Evolutionary conservation across 2,329 filamentous ascomycete genomes (phyloP).

Genomic region (Verticillium isaacii): DNA sequence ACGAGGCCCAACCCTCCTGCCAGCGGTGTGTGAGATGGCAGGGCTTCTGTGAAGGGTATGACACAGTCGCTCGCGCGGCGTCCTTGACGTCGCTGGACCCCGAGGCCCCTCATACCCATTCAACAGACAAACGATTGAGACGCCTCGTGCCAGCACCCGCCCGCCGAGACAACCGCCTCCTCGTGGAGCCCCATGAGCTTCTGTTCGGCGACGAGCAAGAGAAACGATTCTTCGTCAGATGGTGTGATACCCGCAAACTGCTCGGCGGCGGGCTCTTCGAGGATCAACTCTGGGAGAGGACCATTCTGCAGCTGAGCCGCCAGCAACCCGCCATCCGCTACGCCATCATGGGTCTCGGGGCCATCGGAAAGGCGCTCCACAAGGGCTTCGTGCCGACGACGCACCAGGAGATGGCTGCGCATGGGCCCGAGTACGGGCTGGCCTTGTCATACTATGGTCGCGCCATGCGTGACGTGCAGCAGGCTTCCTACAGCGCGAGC

Average conservation of each 20-base stretch:
- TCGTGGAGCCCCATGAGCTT: background rate
- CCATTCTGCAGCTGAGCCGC: conserved; percentile 26
- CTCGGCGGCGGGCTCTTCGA: conserved; percentile 22
- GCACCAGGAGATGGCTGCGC: conserved; percentile 6
- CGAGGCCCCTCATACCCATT: background rate
- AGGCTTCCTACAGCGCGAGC: conserved; percentile 10
- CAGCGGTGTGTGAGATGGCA: conserved; percentile 28
- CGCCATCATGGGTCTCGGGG: conserved; percentile 31
- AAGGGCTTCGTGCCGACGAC: conserved; percentile 4
- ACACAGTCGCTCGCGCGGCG: background rate
- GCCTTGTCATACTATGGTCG: conserved; percentile 27
- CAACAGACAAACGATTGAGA: background rate
- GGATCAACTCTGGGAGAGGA: conserved; percentile 29
- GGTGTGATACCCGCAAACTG: conserved; percentile 15
- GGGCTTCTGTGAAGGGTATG: conserved; percentile 28
- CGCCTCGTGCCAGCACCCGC: background rate
- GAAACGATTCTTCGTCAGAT: conserved; percentile 21
- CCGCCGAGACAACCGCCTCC: conserved; percentile 1
- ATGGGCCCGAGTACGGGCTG: conserved; percentile 19
- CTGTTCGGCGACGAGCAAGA: conserved; percentile 15
- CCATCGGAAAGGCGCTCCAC: conserved; percentile 19
- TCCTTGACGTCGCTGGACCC: background rate
- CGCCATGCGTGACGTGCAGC: conserved; percentile 22
- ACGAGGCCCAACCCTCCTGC: conserved; percentile 28
- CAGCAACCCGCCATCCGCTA: conserved; percentile 27